A percentile compares a stretch with the other conserved stretches of the same genome.
Conservation (phyloP, 2,329 filamentous ascomycete genomes). For the Ceratocystis smalleyi region DNA sequence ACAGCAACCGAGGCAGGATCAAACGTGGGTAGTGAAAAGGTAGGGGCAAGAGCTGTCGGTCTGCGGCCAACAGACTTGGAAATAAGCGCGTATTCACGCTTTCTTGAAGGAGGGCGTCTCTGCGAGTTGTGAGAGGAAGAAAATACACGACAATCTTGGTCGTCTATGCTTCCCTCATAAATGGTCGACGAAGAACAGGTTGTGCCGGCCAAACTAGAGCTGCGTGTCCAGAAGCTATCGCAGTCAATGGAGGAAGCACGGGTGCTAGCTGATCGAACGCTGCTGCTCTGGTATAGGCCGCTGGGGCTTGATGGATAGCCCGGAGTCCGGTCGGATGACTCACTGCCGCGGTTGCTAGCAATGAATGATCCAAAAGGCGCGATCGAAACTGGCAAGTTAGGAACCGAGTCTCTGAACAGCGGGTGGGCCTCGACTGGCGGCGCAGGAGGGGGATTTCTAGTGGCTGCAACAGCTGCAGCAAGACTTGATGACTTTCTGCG, state of each 20-base stretch:
- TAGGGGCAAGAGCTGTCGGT: background rate
- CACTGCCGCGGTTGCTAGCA: background rate
- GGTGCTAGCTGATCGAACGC: constrained; percentile 9
- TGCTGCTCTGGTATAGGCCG: constrained; percentile 9
- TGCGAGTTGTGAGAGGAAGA: background rate
- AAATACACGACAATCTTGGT: background rate
- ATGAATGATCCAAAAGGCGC: background rate
- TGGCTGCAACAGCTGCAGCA: constrained; percentile 9
- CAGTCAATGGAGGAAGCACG: constrained; percentile 3
- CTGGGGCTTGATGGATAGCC: background rate
- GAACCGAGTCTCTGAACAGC: constrained; percentile 9
- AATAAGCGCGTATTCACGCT: constrained; percentile 9
- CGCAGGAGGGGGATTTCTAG: constrained; percentile 6
- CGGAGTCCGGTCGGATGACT: background rate
- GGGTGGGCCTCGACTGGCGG: constrained; percentile 15
- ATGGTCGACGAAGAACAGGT: constrained; percentile 11
- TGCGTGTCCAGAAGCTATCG: constrained; percentile 5
- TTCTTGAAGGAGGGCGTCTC: background rate
- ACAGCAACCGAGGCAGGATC: background rate
- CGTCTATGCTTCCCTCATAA: constrained; percentile 6
- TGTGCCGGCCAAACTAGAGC: constrained; percentile 10
- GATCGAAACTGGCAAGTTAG: background rate
- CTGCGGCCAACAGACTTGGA: constrained; percentile 3
- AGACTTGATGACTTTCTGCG: constrained; percentile 8
- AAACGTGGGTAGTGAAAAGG: background rate